These are phyloP conservation scores for Stromatinia cepivora DNA, from an alignment of 2,329 filamentous ascomycete genomes.

Conservation along the genomic window DNA sequence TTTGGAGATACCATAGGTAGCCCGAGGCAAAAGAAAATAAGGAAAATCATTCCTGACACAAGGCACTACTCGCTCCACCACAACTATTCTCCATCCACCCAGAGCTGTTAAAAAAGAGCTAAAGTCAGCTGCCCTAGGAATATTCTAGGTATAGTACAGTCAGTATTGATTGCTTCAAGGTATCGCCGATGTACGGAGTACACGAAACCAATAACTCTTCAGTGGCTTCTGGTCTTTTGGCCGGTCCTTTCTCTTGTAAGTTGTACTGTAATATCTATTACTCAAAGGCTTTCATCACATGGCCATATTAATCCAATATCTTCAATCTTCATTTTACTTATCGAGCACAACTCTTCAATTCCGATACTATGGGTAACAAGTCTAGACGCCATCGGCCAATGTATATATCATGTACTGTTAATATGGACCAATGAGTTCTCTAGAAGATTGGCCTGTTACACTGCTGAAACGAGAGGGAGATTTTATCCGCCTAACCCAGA, in stretches of 20 bases:
- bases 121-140: not conserved
- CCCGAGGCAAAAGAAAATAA: not conserved
- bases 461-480: conserved; percentile 16
- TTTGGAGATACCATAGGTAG: not conserved
- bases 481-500: not conserved
- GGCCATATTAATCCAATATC: not conserved
- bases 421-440: not conserved
- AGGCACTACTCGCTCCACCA: no score
- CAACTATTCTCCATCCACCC: no score
- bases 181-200: not conserved
- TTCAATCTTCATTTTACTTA: not conserved
- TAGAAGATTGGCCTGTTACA: conserved; percentile 12
- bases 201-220: not conserved
- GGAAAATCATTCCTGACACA: not conserved
- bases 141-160: no score
- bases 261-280: not conserved
- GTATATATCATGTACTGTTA: not conserved
- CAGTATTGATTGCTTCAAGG: not conserved
- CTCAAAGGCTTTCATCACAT: not conserved
- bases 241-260: not conserved
- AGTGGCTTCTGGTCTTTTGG: not conserved
- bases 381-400: conserved; percentile 17
- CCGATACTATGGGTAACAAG: conserved; percentile 7
- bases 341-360: conserved; percentile 16
- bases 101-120: conserved; percentile 7